Conservation (phyloP, 495 filamentous ascomycete species). For the Amniculicola lignicola region DNA sequence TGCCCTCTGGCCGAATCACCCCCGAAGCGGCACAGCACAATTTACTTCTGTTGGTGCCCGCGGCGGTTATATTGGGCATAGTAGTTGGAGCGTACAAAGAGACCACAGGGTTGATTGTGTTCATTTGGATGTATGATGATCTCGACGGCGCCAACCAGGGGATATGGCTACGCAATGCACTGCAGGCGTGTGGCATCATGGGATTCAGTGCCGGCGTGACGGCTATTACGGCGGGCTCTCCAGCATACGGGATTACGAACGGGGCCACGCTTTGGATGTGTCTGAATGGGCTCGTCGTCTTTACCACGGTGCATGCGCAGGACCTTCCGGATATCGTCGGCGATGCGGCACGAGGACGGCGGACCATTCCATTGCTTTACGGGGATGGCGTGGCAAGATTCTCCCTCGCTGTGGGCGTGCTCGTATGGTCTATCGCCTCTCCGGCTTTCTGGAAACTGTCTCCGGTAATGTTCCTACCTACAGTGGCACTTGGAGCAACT, state of each 20-base stretch:
- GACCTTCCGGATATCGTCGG: constrained; percentile 51
- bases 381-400: constrained; percentile 46
- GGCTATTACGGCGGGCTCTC: neutral
- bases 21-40: constrained; percentile 37
- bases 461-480: neutral
- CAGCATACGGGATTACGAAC: constrained; percentile 12
- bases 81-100: constrained; percentile 2
- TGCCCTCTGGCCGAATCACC: constrained; percentile 47
- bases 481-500: neutral
- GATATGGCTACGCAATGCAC: constrained; percentile 43
- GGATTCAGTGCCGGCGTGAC: constrained; percentile 35
- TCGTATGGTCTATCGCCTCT: constrained; percentile 43
- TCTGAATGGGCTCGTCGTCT: constrained; percentile 46
- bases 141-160: constrained; percentile 48
- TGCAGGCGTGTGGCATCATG: constrained; percentile 42
- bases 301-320: constrained; percentile 53
- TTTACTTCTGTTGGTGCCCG: neutral
- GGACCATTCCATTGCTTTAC: constrained; percentile 45
- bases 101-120: neutral
- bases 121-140: constrained; percentile 54
- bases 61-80: neutral
- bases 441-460: neutral
- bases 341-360: constrained; percentile 45
- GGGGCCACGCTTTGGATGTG: constrained; percentile 44
- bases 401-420: constrained; percentile 41